phyloP scores from a whole-genome alignment of 73 alveolate species.

The Tetrahymena elliotti region DNA sequence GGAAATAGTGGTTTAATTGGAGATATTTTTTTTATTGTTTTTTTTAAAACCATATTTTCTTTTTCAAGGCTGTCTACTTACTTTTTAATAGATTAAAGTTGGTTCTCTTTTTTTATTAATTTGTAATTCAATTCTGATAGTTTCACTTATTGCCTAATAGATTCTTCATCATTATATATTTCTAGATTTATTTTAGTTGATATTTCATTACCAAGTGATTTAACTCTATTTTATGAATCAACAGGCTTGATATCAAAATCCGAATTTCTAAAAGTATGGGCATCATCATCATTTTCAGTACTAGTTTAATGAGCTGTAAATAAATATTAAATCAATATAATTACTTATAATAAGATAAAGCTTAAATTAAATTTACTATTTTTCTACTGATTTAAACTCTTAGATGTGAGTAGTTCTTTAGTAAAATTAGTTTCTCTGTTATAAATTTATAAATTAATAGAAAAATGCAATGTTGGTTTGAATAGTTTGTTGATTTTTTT shows the following conservation, averaged over 20 bases:
- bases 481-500: not conserved
- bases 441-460: not conserved
- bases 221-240: not conserved
- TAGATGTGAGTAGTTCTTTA: not conserved
- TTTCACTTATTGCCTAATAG: not conserved
- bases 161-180: not conserved
- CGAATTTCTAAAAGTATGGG: not conserved
- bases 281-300: not conserved
- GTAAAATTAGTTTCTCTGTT: not conserved
- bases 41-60: not conserved
- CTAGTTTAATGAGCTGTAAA: not conserved
- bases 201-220: not conserved
- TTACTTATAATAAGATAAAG: too few species aligned
- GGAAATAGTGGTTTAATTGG: not conserved
- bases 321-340: too few species aligned
- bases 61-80: not conserved
- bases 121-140: not conserved
- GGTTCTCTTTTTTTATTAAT: not conserved
- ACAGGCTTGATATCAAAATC: not conserved
- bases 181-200: not conserved
- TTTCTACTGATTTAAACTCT: not conserved
- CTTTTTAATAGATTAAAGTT: not conserved
- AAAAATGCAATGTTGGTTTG: not conserved
- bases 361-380: too few species aligned
- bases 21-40: not conserved